These are phyloP conservation scores for Fusarium sp. DNA, from an alignment of 2,329 filamentous ascomycete species.

Conservation along the genomic window DNA sequence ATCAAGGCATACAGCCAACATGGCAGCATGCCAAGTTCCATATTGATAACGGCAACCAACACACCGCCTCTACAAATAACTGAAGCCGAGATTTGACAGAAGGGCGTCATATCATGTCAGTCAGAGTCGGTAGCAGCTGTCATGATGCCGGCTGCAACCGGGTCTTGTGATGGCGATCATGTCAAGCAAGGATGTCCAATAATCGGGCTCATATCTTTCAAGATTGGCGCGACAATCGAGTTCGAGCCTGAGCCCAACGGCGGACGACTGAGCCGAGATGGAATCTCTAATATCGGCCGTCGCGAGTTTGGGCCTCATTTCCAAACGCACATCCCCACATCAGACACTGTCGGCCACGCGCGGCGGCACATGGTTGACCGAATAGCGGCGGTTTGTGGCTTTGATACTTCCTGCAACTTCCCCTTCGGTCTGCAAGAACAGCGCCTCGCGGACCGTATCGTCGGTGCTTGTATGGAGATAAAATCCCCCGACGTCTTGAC, in stretches of 20 bases:
- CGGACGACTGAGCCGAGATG: constrained; percentile 25
- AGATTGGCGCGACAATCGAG: neutral
- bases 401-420: constrained; percentile 36
- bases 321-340: constrained; percentile 21
- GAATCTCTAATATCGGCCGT: constrained; percentile 14
- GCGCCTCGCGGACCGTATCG: constrained; percentile 38
- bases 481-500: constrained; percentile 40
- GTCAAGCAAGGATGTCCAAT: constrained; percentile 37
- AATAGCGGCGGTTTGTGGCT: constrained; percentile 36
- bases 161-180: constrained; percentile 42
- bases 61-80: constrained; percentile 30
- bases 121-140: constrained; percentile 37
- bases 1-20: constrained; percentile 19
- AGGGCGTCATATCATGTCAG: constrained; percentile 22
- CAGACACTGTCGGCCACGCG: constrained; percentile 14
- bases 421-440: constrained; percentile 41
- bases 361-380: constrained; percentile 25
- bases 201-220: constrained; percentile 27
- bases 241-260: constrained; percentile 32
- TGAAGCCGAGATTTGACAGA: constrained; percentile 16
- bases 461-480: constrained; percentile 37
- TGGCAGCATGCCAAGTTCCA: constrained; percentile 11
- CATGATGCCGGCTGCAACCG: constrained; percentile 37
- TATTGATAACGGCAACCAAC: constrained; percentile 21
- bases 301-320: constrained; percentile 38